Percentiles rank a stretch among this genome's conserved stretches.
These are phyloP conservation scores for Cladophialophora yegresii DNA, from an alignment of 2,329 filamentous ascomycete genomes.

Conservation along the genomic window DNA sequence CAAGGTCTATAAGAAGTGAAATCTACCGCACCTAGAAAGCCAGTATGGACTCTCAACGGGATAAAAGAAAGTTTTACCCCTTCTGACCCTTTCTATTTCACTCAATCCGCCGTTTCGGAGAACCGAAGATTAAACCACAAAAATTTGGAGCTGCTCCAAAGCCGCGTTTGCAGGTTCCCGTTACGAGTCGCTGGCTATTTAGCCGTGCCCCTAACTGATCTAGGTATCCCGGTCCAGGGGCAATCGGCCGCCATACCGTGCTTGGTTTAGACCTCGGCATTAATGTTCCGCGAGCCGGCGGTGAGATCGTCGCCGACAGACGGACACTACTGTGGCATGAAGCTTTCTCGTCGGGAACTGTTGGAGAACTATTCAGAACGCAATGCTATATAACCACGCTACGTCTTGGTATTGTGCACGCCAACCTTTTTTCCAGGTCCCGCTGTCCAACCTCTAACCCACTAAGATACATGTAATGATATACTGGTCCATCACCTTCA, in stretches of 20 bases:
- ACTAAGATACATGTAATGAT: conserved; percentile 8
- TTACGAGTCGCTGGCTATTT: conserved; percentile 11
- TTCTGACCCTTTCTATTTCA: conserved; percentile 6
- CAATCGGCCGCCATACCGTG: conserved; percentile 1
- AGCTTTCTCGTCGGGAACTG: no score
- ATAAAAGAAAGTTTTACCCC: conserved; percentile 3
- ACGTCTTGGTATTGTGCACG: background rate
- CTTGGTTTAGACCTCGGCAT: conserved; percentile 11
- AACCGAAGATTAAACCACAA: conserved; percentile 12
- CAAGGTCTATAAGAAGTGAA: background rate
- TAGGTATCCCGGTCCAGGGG: conserved; percentile 16
- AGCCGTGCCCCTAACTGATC: conserved; percentile 8
- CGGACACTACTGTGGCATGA: no score
- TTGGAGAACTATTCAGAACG: conserved; percentile 2
- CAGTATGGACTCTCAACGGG: background rate
- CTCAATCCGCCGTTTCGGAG: conserved; percentile 7
- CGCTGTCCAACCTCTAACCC: background rate
- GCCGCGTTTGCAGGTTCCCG: background rate
- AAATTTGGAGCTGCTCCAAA: conserved; percentile 16
- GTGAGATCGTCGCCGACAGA: background rate
- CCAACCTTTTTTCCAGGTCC: background rate
- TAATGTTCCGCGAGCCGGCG: conserved; percentile 6
- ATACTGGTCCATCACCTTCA: conserved; percentile 8
- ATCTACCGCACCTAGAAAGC: background rate
- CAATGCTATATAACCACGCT: conserved; percentile 3